These are phyloP conservation scores for Gautieria morchelliformis DNA, from an alignment of 768 basidiomycete species.

Conservation along the genomic window DNA sequence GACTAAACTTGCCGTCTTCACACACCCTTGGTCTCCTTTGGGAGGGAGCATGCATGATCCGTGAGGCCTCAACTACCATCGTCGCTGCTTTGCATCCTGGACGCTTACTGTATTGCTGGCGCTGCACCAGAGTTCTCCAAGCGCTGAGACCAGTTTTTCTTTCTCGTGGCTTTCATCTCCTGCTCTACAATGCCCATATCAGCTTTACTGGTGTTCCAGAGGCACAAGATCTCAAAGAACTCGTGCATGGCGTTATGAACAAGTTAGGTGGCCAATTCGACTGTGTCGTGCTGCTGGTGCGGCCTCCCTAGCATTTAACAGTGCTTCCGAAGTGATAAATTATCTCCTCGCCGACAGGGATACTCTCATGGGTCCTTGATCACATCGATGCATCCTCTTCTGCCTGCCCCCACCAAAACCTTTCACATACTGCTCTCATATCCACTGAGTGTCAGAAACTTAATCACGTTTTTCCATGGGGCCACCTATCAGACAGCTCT, in stretches of 20 bases:
- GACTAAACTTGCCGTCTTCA: slow-evolving; percentile 40
- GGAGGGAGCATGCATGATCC: slow-evolving; percentile 70
- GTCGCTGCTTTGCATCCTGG: not conserved
- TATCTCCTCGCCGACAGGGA: slow-evolving; percentile 36
- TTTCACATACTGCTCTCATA: slow-evolving; percentile 70
- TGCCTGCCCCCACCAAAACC: slow-evolving; percentile 39
- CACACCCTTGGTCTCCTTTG: slow-evolving; percentile 83
- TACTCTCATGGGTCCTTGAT: slow-evolving; percentile 79
- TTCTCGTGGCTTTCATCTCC: slow-evolving; percentile 40
- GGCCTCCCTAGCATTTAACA: slow-evolving; percentile 16
- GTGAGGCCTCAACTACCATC: slow-evolving; percentile 34
- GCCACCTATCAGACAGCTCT: slow-evolving; percentile 44
- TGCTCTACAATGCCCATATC: slow-evolving; percentile 67
- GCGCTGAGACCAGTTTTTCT: slow-evolving; percentile 27
- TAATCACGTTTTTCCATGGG: slow-evolving; percentile 61
- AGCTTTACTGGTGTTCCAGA: slow-evolving; percentile 68
- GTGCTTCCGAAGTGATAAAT: slow-evolving; percentile 5
- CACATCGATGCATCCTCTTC: slow-evolving; percentile 51
- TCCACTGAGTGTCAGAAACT: slow-evolving; percentile 55
- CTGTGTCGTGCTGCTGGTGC: slow-evolving; percentile 51
- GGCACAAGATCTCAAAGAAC: slow-evolving; percentile 55
- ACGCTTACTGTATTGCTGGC: not conserved
- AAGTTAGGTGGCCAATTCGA: slow-evolving; percentile 29
- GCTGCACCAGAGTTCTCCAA: slow-evolving; percentile 22
- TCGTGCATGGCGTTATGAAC: slow-evolving; percentile 46